A percentile compares a stretch with the other conserved stretches of the same genome.
phyloP scores from a whole-genome alignment of 768 basidiomycete genomes.

The Suillus variegatus region DNA sequence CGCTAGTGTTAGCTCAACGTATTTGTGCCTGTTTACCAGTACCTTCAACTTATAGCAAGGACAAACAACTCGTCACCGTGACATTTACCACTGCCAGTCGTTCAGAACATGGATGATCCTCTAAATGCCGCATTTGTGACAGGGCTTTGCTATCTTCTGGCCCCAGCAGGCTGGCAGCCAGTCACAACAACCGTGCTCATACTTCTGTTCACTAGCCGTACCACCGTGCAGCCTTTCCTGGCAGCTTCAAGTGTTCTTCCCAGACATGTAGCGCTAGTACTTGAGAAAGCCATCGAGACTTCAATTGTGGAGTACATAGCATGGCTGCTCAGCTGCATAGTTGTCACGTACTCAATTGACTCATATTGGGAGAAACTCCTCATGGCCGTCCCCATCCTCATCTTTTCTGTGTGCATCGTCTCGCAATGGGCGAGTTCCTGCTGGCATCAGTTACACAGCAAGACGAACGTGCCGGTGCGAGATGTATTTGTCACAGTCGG shows the following conservation, averaged over 20 bases:
- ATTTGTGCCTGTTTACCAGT: constrained; percentile 2
- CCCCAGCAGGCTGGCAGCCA: background rate
- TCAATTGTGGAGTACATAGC: background rate
- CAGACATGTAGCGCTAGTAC: background rate
- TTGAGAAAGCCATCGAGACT: background rate
- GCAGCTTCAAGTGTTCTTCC: background rate
- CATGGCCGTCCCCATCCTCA: background rate
- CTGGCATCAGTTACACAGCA: background rate
- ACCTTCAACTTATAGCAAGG: constrained; percentile 3
- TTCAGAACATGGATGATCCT: background rate
- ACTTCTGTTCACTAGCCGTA: background rate
- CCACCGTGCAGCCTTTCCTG: background rate
- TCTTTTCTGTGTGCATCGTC: background rate
- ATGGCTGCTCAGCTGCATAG: background rate
- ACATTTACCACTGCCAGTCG: background rate
- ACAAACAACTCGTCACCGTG: constrained; percentile 2
- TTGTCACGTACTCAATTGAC: background rate
- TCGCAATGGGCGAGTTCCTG: background rate
- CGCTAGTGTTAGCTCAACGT: background rate
- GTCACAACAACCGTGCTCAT: background rate
- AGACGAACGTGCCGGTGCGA: background rate
- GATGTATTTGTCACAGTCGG: background rate
- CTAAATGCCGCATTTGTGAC: background rate
- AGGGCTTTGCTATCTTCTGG: background rate
- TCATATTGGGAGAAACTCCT: background rate